Base-by-base conservation (phyloP, 768 basidiomycete species). In the Mycena epipterygia region DNA sequence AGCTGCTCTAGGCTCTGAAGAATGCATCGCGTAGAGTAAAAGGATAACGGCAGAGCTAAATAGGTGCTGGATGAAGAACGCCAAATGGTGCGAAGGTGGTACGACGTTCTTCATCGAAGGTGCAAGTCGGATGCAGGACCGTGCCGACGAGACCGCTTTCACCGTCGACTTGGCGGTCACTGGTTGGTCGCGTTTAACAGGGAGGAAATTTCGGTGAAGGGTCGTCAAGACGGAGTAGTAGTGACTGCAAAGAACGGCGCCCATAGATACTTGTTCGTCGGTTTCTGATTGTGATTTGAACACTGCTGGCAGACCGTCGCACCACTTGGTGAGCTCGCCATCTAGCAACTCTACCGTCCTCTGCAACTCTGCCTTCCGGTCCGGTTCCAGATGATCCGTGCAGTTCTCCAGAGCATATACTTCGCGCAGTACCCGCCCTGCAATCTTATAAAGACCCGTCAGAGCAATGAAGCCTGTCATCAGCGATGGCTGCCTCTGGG, bases 1-100 rank as follows among this genome's bases (percentile, higher is more conserved):
- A n/a, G 90, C 89, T 46, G 89, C 88, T 48, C 87, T 86, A 14
- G 86, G 77, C 62, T 95, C 94, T 2, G 89, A 76, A 6, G 90
- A 88, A 78, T 95, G 95, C 93, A 96, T 95, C 37, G 95, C 92
- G 77, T 91, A 95, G 9, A 96, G 84, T 61, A 95, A 81, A 64
- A 95, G 90, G 77, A 96, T 94, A 67, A 95, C 94, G 2, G 93
- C 93, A 41, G 93, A 95, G 76, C 94, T 95, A 84, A 95, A 95
- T 27, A 96, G 85, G 73, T 94, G 93, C 74, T 96, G 95, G 46
- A 95, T 94, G 86, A 93, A 95, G 81, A 95, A 94, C 5, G 94
- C 93, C 49, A 95, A 86, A 78, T 95, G 93, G 74, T 95, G 94
- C 17, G 95, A 95, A 16, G 93, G 87, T 12, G 95, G 94, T 2